phyloP scores from a whole-genome alignment of 208 protist genomes.

The Acanthamoeba divionensis region DNA sequence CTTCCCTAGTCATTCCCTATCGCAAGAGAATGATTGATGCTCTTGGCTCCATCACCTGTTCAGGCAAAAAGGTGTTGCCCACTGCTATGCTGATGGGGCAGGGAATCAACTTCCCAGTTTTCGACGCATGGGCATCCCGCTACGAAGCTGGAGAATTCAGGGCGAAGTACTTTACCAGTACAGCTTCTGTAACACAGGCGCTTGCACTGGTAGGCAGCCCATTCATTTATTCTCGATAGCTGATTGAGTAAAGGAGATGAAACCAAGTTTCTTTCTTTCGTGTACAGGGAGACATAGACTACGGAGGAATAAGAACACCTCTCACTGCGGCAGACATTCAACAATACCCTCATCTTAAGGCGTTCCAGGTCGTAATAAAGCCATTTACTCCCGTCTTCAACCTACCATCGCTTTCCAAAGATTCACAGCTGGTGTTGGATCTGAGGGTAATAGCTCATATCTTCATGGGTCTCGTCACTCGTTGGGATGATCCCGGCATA shows the following conservation, averaged over 20 bases:
- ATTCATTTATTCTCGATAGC: no score
- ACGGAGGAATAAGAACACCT: no score
- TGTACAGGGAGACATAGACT: no score
- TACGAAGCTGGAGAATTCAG: not conserved
- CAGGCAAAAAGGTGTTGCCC: not conserved
- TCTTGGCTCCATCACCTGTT: not conserved
- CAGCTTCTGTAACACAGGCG: no score
- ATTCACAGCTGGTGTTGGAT: not conserved
- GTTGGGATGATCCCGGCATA: not conserved
- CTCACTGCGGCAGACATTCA: no score
- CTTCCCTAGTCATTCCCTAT: not conserved
- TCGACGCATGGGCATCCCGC: not conserved
- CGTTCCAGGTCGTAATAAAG: no score
- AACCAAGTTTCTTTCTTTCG: no score
- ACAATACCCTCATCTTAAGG: no score
- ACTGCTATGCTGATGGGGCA: not conserved
- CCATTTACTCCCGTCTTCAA: not conserved
- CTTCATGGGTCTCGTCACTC: not conserved
- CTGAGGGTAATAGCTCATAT: not conserved
- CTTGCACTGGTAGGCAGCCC: no score
- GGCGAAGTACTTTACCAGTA: not conserved
- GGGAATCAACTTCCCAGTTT: not conserved
- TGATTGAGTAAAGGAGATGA: no score
- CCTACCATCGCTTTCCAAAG: not conserved
- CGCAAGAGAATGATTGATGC: not conserved